Evolutionary conservation across 2,329 filamentous ascomycete species (phyloP), one percentile per base, ranked within the genome.

Genomic region (Mycosphaerelloides madeirae): DNA sequence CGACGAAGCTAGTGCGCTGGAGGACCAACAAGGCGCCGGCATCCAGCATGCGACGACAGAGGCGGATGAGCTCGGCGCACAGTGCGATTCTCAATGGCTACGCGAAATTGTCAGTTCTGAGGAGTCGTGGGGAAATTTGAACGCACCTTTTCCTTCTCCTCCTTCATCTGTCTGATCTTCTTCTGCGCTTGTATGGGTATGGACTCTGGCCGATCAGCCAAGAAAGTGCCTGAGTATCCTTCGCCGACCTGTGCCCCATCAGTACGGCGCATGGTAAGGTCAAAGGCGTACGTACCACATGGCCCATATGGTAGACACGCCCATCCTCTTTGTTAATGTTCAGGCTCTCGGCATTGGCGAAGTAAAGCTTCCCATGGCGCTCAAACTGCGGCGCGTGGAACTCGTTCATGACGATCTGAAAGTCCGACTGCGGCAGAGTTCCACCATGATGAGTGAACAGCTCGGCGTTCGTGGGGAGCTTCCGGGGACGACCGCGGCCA

Each of bases 271-370:
- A 16, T 9, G 22, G 29, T 37, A 15, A 33, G 19, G 3, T 13
- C 3, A 14, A 28, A 8, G 11, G 16, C n/a, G 11, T 18, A 36
- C 46, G 9, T 32, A 50, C 46, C 29, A 43, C 43, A 36, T 53
- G 43, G 29, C 44, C 43, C 12, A 53, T 39, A 28, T 55, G 52
- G 20, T 50, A 55, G 29, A 53, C 38, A 2, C 47, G 44, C n/a
- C 44, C 40, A 31, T 53, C 48, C 4, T 43, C 34, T 32, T 49
- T 35, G 25, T 54, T 42, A 8, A 50, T 29, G 5, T 29, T 22
- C 22, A 38, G 37, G 18, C 31, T 33, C 19, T 45, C 20, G 11
- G 22, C 25, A 9, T 32, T 14, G 9, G 29, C 33, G 7, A 43
- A 18, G 9, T 12, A 3, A 28, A 15, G 14, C 25, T 38, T 15